Conservation (phyloP, 1,284 basidiomycete species). For the Exobasidium cylindrosporum region DNA sequence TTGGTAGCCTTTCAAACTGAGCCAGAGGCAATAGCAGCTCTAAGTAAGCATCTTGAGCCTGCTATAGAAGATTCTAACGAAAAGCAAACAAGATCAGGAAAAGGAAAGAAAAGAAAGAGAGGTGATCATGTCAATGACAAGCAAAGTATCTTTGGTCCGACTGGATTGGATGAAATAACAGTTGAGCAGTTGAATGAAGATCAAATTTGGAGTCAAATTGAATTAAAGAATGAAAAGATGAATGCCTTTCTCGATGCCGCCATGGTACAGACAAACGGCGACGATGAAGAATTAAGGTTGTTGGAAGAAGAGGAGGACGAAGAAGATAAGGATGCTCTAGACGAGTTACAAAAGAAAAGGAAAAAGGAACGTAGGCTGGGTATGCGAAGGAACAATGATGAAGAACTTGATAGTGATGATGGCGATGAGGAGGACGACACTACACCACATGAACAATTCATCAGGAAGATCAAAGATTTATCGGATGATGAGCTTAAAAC, state of each 20-base stretch:
- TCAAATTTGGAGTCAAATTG: slow-evolving; percentile 78
- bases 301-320: slow-evolving; percentile 21
- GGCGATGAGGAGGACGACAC: slow-evolving; percentile 42
- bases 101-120: neutral
- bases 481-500: slow-evolving; percentile 39
- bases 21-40: neutral
- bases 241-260: slow-evolving; percentile 30
- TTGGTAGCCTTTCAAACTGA: neutral
- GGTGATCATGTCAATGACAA: neutral
- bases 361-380: neutral
- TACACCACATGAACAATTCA: slow-evolving; percentile 20
- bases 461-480: slow-evolving; percentile 23
- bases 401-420: slow-evolving; percentile 12
- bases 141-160: slow-evolving; percentile 55
- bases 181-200: slow-evolving; percentile 79
- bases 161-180: slow-evolving; percentile 73
- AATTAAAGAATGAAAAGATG: slow-evolving; percentile 38
- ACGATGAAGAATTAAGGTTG: slow-evolving; percentile 46
- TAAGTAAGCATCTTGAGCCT: neutral
- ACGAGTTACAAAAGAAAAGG: neutral
- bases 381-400: neutral
- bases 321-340: slow-evolving; percentile 16
- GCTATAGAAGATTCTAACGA: neutral
- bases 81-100: neutral
- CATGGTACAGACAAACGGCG: slow-evolving; percentile 51